A percentile compares a stretch with the other conserved stretches of the same genome.
Evolutionary conservation across 768 basidiomycete species (phyloP).

Genomic region (Thelephora ganbajun): DNA sequence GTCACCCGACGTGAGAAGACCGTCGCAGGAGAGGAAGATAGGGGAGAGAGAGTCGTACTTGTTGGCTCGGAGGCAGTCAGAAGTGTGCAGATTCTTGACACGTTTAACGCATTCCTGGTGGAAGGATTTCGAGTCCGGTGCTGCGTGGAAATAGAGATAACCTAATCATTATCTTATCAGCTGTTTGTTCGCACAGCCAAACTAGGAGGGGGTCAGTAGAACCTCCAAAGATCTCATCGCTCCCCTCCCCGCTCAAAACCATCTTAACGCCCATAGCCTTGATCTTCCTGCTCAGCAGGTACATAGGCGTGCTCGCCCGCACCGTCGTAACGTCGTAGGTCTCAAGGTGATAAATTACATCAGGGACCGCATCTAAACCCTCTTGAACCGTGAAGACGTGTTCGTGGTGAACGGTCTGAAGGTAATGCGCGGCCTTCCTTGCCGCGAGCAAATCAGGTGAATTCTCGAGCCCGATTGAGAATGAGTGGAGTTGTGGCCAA

Average conservation of each 20-base stretch:
- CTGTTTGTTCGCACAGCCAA: not conserved
- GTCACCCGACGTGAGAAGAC: not conserved
- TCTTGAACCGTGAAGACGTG: slow-evolving; percentile 98
- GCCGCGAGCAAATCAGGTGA: slow-evolving; percentile 94
- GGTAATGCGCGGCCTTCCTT: slow-evolving; percentile 79
- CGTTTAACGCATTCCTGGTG: slow-evolving; percentile 91
- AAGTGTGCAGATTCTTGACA: slow-evolving; percentile 94
- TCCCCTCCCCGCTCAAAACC: slow-evolving; percentile 96
- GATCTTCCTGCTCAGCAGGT: slow-evolving; percentile 93
- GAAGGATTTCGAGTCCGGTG: slow-evolving; percentile 77
- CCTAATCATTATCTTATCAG: slow-evolving; percentile 29
- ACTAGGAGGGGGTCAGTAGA: slow-evolving; percentile 4
- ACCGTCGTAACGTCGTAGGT: slow-evolving; percentile 99
- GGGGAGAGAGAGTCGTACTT: slow-evolving; percentile 38
- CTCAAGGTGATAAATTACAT: slow-evolving; percentile 96
- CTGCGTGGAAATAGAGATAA: slow-evolving; percentile 99
- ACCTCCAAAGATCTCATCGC: slow-evolving; percentile 97
- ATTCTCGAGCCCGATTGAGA: slow-evolving; percentile 89
- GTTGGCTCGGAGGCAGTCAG: slow-evolving; percentile 96
- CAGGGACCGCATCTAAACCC: slow-evolving; percentile 91
- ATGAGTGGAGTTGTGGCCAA: slow-evolving; percentile 97
- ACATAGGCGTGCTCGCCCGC: slow-evolving; percentile 97
- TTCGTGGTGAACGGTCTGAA: slow-evolving; percentile 94
- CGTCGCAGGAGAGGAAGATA: not conserved
- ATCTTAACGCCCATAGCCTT: slow-evolving; percentile 99